Conservation (phyloP, 805 yeast species). For the Ogataea nitratoaversa region DNA sequence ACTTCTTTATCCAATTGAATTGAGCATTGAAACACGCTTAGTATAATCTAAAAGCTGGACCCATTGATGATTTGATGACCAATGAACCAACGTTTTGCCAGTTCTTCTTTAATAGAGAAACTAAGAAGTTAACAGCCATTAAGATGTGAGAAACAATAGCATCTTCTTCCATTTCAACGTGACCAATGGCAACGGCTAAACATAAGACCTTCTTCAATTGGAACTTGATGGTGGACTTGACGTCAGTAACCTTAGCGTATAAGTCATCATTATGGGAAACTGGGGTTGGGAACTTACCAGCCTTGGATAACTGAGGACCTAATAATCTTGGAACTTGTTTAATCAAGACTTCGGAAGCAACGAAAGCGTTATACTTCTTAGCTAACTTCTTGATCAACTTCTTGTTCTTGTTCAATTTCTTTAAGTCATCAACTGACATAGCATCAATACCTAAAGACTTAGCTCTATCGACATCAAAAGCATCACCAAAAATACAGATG, state of each 20-base stretch:
- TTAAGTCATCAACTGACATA: slow-evolving; percentile 99
- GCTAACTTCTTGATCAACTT: slow-evolving; percentile 99
- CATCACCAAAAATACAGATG: slow-evolving; percentile 99
- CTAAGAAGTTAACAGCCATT: slow-evolving; percentile 99
- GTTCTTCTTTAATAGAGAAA: slow-evolving; percentile 99
- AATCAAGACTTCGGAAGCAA: slow-evolving; percentile 98
- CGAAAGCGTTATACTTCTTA: slow-evolving; percentile 99
- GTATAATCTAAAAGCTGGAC: slow-evolving; percentile 99
- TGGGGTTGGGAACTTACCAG: slow-evolving; percentile 99
- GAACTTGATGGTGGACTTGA: slow-evolving; percentile 99
- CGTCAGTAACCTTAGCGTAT: slow-evolving; percentile 92
- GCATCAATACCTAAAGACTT: slow-evolving; percentile 99
- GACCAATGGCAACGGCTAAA: slow-evolving; percentile 98
- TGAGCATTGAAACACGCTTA: slow-evolving; percentile 46
- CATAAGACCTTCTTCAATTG: slow-evolving; percentile 99
- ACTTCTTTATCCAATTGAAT: neutral
- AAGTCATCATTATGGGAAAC: slow-evolving; percentile 99
- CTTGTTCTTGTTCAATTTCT: slow-evolving; percentile 99
- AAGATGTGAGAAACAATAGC: slow-evolving; percentile 94
- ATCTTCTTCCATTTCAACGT: slow-evolving; percentile 99
- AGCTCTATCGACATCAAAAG: slow-evolving; percentile 99
- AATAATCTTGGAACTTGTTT: slow-evolving; percentile 99
- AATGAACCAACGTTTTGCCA: slow-evolving; percentile 99
- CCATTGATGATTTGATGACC: slow-evolving; percentile 99
- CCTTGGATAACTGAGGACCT: slow-evolving; percentile 99